phyloP scores from a whole-genome alignment of 441 rosid species.

The Populus hybrid region DNA sequence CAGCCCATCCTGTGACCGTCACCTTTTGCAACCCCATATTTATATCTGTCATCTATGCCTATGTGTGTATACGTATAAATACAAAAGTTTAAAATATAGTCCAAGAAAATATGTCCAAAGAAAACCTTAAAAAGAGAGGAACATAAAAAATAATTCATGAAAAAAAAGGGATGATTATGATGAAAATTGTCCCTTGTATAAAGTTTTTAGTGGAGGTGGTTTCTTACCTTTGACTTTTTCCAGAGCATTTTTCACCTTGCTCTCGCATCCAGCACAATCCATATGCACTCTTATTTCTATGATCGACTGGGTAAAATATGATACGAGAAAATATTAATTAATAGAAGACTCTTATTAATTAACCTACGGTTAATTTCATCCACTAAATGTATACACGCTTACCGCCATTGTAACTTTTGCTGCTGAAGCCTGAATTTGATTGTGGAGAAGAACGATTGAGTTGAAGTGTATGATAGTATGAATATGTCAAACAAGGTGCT shows the following conservation, averaged over 20 bases:
- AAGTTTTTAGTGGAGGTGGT: background rate
- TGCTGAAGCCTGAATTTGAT: background rate
- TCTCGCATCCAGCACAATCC: slow-evolving; percentile 61
- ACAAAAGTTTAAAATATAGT: background rate
- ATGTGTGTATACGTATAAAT: background rate
- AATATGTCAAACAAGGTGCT: background rate
- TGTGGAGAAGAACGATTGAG: background rate
- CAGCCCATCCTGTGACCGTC: slow-evolving; percentile 69
- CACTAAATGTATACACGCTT: background rate
- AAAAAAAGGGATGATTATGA: background rate
- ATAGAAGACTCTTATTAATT: background rate
- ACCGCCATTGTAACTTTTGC: background rate
- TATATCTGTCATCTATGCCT: slow-evolving; percentile 50
- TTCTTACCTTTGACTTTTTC: slow-evolving; percentile 42
- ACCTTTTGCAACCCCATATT: slow-evolving; percentile 51
- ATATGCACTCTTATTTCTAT: slow-evolving; percentile 60
- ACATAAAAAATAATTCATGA: background rate
- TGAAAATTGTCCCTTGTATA: background rate
- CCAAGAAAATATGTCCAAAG: background rate
- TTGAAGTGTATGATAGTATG: background rate
- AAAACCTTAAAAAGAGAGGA: background rate
- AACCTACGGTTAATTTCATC: background rate
- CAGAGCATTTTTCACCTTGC: slow-evolving; percentile 44
- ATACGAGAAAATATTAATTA: background rate
- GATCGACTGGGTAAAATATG: slow-evolving; percentile 15